A percentile compares a stretch with the other conserved stretches of the same genome.
Evolutionary conservation across 2,329 filamentous ascomycete species (phyloP).

Genomic region (Raffaelea arxii): DNA sequence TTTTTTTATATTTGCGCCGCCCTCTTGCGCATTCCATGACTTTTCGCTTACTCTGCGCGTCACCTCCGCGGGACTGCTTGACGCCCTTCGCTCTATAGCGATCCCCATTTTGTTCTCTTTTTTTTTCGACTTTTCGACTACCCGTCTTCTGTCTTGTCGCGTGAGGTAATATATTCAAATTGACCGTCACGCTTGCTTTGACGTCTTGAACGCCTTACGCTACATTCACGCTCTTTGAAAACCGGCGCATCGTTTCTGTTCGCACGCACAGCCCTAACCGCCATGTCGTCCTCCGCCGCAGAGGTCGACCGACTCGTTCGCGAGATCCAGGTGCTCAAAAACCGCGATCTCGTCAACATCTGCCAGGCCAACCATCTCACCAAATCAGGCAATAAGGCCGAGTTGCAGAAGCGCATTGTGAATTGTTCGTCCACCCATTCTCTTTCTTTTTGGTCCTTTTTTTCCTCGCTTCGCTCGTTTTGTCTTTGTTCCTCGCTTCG

Average conservation of each 20-base stretch:
- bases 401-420: slow-evolving; percentile 69
- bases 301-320: slow-evolving; percentile 37
- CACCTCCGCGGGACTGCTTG: no score
- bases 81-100: no score
- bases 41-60: no score
- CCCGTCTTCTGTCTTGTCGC: no score
- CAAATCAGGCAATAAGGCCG: slow-evolving; percentile 76
- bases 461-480: not conserved
- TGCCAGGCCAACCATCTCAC: slow-evolving; percentile 64
- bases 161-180: no score
- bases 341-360: slow-evolving; percentile 63
- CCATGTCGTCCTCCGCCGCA: slow-evolving; percentile 14
- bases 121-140: no score
- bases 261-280: not conserved
- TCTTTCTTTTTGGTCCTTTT: not conserved
- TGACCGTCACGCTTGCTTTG: no score
- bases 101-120: no score
- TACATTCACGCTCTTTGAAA: no score
- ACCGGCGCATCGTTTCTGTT: not conserved
- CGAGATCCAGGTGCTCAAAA: slow-evolving; percentile 37
- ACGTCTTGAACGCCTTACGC: no score
- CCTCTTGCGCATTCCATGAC: no score
- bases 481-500: not conserved
- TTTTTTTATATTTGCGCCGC: not conserved
- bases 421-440: slow-evolving; percentile 55